Conservation (phyloP, 1,139 yeast genomes). For the Candida pseudoviswanathii region DNA sequence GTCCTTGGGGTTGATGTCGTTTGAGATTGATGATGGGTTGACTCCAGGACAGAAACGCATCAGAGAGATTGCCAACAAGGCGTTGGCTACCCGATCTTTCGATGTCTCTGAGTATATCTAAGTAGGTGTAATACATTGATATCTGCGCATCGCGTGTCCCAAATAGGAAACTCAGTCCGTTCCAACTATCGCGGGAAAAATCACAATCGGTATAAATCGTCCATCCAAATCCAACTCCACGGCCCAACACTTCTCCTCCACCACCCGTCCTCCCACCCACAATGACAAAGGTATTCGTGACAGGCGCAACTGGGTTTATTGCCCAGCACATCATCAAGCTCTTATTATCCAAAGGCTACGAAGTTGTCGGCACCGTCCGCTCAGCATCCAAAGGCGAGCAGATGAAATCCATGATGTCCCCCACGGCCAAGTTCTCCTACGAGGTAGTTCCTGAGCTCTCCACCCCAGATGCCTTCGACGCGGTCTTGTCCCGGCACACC, state of each 20-base stretch:
- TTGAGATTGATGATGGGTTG: conserved; percentile 21
- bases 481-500: conserved; percentile 29
- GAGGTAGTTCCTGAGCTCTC: conserved; percentile 40
- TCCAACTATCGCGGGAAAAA: neutral
- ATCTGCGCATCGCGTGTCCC: neutral
- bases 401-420: conserved; percentile 20
- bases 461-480: conserved; percentile 35
- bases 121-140: neutral
- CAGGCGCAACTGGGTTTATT: conserved; percentile 64
- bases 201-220: neutral
- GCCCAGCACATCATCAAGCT: conserved; percentile 51
- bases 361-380: conserved; percentile 67
- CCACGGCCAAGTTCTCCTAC: conserved; percentile 27
- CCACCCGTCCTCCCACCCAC: too few relatives aligned
- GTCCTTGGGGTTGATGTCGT: conserved; percentile 25
- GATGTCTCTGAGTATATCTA: conserved; percentile 1
- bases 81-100: conserved; percentile 3
- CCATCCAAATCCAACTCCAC: neutral
- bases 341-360: conserved; percentile 42
- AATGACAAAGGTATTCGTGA: conserved; percentile 45
- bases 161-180: neutral
- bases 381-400: conserved; percentile 54
- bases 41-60: conserved; percentile 24
- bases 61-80: conserved; percentile 22
- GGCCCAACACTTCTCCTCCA: too few relatives aligned